Percentiles rank a stretch among this genome's conserved stretches.
These are phyloP conservation scores for Mangifera indica DNA, from an alignment of 345 rosid species.

Conservation along the genomic window DNA sequence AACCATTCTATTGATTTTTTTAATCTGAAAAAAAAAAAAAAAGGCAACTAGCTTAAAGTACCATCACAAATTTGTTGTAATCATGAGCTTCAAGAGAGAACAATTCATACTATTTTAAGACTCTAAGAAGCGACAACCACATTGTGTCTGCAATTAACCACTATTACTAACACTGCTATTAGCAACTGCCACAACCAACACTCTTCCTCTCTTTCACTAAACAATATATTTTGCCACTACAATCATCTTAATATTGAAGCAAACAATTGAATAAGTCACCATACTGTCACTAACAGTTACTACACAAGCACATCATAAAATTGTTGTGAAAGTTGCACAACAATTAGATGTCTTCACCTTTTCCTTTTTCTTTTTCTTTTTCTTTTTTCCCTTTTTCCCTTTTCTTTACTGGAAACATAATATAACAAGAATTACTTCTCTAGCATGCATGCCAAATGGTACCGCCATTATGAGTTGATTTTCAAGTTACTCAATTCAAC, in stretches of 20 bases:
- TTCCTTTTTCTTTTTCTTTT: no score
- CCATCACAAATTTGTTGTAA: neutral
- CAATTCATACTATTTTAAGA: neutral
- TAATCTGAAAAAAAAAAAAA: neutral
- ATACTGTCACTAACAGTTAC: no score
- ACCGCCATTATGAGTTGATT: neutral
- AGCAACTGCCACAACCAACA: neutral
- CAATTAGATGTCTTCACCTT: no score
- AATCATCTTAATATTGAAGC: no score
- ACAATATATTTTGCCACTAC: no score
- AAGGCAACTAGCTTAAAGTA: neutral
- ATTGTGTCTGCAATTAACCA: neutral
- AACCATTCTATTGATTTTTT: neutral
- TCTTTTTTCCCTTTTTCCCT: no score
- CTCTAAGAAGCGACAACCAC: neutral
- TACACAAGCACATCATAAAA: neutral
- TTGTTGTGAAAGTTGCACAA: no score
- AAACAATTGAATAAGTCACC: no score
- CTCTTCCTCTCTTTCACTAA: no score
- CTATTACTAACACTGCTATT: neutral
- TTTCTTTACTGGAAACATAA: neutral
- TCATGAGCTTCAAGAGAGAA: neutral
- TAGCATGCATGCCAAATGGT: neutral
- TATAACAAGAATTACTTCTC: neutral
- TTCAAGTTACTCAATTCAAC: neutral